Base-by-base conservation (phyloP, 768 basidiomycete genomes). In the Multifurca ochricompacta region DNA sequence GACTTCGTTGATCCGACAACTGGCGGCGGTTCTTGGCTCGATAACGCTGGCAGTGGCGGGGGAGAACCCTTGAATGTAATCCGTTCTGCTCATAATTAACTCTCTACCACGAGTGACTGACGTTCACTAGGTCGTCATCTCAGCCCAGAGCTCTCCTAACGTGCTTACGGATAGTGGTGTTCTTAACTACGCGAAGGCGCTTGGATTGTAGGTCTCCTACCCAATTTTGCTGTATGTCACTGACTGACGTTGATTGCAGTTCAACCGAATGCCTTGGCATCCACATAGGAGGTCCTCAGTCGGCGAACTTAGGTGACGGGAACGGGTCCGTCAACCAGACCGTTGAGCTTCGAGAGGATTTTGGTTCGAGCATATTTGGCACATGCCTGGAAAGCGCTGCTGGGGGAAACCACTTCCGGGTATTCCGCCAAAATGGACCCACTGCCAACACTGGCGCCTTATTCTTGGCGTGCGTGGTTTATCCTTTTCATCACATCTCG, bases 361-460 rank as follows among this genome's bases (percentile, higher is more conserved):
- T 66, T 48, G 72, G 69, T 4, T 46, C 56, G 50, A 16, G 68
- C 1, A 53, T 21, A 5, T 7, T 66, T 2, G 77, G 75, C n/a
- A 76, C 76, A 9, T 79, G 77, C 54, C 51, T 71, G 7, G 78
- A 77, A 65, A 71, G 66, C 46, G 59, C 74, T 36, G 56, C 71
- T 3, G 77, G 77, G 1, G 77, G 77, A 0, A 73, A 77, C 59
- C 77, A 78, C 59, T 72, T 79, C 58, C 68, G 78, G 13, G 70
- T 80, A 5, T 84, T 65, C 65, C 74, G 73, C 37, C 83, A 86
- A 65, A 80, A 84, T 57, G 83, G 83, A 1, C 64, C 77, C 3
- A 19, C 27, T 14, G 83, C 82, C 2, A 35, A 74, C 47, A 77
- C 66, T 30, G 70, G 71, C 0, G 74, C 77, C 3, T 65, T 84